Conservation (phyloP, 345 rosid species). For the Cochlearia excelsa region DNA sequence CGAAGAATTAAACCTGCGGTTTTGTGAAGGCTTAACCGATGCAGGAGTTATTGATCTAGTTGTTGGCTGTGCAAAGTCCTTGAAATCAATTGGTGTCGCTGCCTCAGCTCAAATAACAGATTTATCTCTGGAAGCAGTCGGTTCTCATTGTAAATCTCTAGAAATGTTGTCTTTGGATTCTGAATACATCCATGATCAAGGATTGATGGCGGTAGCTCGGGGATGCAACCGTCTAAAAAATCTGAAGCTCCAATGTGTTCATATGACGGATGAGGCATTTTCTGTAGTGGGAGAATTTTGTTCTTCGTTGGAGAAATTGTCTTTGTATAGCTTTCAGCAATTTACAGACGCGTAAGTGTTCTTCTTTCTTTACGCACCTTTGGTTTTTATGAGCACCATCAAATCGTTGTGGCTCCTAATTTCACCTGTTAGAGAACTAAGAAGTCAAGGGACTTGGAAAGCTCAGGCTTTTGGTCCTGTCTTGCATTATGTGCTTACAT, state of each 20-base stretch:
- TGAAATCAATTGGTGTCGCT: slow-evolving; percentile 77
- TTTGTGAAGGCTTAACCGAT: slow-evolving; percentile 87
- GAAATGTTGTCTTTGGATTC: slow-evolving; percentile 76
- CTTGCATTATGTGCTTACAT: slow-evolving; percentile 3
- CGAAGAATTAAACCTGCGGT: slow-evolving; percentile 69
- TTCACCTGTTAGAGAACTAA: too few species aligned
- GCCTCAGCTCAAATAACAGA: slow-evolving; percentile 82
- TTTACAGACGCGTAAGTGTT: slow-evolving; percentile 72
- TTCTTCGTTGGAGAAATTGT: slow-evolving; percentile 65
- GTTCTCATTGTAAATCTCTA: slow-evolving; percentile 59
- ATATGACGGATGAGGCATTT: slow-evolving; percentile 72
- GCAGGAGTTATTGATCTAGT: slow-evolving; percentile 64
- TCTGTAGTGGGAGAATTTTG: slow-evolving; percentile 56
- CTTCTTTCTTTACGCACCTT: not conserved
- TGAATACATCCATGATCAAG: slow-evolving; percentile 62
- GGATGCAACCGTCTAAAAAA: slow-evolving; percentile 42
- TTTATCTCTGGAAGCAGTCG: slow-evolving; percentile 67
- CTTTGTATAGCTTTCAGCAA: slow-evolving; percentile 70
- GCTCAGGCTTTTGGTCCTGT: not conserved
- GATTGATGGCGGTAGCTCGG: slow-evolving; percentile 41
- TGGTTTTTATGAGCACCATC: slow-evolving; percentile 6
- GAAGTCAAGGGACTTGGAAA: not conserved
- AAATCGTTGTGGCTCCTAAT: too few species aligned
- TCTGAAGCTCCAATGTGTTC: slow-evolving; percentile 74
- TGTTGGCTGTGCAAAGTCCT: slow-evolving; percentile 55